Evolutionary conservation across 2,329 filamentous ascomycete species (phyloP), one percentile per base, ranked within the genome.

Genomic region (Beauveria caledonica): DNA sequence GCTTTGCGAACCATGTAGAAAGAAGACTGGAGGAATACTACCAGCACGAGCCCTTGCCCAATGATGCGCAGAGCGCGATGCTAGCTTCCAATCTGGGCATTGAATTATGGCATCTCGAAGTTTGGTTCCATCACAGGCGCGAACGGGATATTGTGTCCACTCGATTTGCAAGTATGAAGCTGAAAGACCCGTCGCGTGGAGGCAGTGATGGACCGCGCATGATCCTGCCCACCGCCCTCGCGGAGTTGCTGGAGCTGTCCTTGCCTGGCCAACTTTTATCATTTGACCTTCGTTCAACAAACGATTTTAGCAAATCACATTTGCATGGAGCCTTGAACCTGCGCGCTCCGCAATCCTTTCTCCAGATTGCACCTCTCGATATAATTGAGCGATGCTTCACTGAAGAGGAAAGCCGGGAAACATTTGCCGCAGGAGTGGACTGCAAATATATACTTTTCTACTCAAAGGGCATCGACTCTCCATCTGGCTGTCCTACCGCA

Each of bases 91-190:
- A 79, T 45, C 69, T 83, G 2, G 78, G 79, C 15, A 77, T 82
- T 25, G 79, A 83, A 60, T 74, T 76, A 3, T 70, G 73, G 52
- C 78, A 83, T 63, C 74, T 84, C 29, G 75, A 81, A 60, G 75
- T 80, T 58, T 84, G 81, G 81, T 83, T 83, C 66, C 76, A 80
- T 62, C 78, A 82, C 62, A 77, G 80, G 21, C 75, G 79, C 33
- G 76, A 82, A 54, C 76, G 76, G 53, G 79, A 82, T 62, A 69
- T 73, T 19, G 75, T 79, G 36, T 72, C 72, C 2, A 72, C 74
- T 62, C 77, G 76, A 52, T 70, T 82, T 6, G 77, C 78, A 40
- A 75, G 70, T 42, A 72, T 82, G 23, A 73, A 70, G 48, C 71
- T 77, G 42, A 74, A 74, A 21, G 74, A 77, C 27, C 66, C 69